Evolutionary conservation across 768 basidiomycete species (phyloP), one percentile per base, ranked within the genome.

Genomic region (Hortiboletus flavorubellus): DNA sequence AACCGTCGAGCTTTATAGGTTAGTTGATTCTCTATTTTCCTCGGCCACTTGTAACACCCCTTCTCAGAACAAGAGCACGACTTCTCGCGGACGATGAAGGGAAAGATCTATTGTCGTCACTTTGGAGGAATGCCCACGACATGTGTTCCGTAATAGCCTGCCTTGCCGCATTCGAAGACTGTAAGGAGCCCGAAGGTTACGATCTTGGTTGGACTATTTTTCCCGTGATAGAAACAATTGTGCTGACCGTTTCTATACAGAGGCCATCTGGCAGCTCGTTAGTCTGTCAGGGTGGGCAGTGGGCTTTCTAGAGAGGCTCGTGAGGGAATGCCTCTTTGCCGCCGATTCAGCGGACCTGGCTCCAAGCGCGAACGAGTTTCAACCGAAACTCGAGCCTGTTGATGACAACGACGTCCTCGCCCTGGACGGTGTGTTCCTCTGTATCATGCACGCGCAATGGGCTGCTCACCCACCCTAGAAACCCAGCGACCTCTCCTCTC

Each of bases 221-320:
- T 34, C 31, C 34, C 43, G 5, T 5, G 33, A 51, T 23, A 23
- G 18, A 29, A 41, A 30, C 44, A 53, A 56, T 63, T 45, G 5
- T 34, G 16, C 41, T 55, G 48, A 62, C 30, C 8, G 10, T 40
- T 40, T 30, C 50, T 54, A 30, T 53, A 23, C 29, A 92, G 89
- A 83, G 50, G 81, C 85, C 35, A 78, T 83, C 29, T 91, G 90
- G 90, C 84, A 87, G 58, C 75, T 91, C 14, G 80, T 84, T 44
- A 80, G 78, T 9, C 63, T 90, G 44, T 81, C 79, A 1, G 73
- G 71, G 8, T 92, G 87, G 88, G 66, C 81, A 42, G 72, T 89
- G 29, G 70, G 71, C 34, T 84, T 89, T 59, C 58, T 84, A 18
- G 86, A 88, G 65, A 79, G 72, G 49, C 66, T 92, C 5, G 66